Base-by-base conservation (phyloP, 352 stramenopile genomes). In the Phytophthora constricta region DNA sequence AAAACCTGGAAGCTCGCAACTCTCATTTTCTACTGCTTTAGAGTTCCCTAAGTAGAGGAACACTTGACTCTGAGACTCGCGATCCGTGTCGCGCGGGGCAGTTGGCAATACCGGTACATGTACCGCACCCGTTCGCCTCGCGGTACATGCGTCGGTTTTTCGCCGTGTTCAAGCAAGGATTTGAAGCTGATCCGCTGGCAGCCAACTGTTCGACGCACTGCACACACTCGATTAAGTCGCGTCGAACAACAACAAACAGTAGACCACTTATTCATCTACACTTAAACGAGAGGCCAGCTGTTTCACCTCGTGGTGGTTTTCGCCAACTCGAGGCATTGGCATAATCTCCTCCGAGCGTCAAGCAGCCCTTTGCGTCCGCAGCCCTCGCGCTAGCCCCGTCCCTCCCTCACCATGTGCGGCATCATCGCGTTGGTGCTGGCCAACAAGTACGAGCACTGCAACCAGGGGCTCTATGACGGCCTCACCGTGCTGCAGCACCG, bases 401-500 rank as follows among this genome's bases (percentile, higher is more conserved):
- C 42, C 58, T 49, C 54, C 25, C 52, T n/a, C 65, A 82, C 54
- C 68, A 99, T 99, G 97, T 99, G 97, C 79, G 97, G 97, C 68
- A 99, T 99, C 74, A 96, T 99, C 50, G 97, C 92, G 48, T 80
- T 99, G 52, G 71, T 99, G 58, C 86, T 99, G 45, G 94, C 96
- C 50, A 94, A 99, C 79, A 92, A 98, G 79, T 84, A 98, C 74
- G 83, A 92, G 68, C 88, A 97, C 86, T 97, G 97, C 72, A 97
- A 97, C 74, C 91, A 98, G 70, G 84, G 79, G 31, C 78, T 99
- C 45, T 98, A 98, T 77, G 97, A 99, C 80, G 97, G 96, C 8
- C 90, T 99, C 63, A 99, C 97, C 3, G 96, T 99, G 50, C 85
- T 99, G 52, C 97, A 99, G 78, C 97, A 99, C 81, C 95, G 97